phyloP scores from a whole-genome alignment of 495 filamentous ascomycete species.

The Penicillium odoratum region DNA sequence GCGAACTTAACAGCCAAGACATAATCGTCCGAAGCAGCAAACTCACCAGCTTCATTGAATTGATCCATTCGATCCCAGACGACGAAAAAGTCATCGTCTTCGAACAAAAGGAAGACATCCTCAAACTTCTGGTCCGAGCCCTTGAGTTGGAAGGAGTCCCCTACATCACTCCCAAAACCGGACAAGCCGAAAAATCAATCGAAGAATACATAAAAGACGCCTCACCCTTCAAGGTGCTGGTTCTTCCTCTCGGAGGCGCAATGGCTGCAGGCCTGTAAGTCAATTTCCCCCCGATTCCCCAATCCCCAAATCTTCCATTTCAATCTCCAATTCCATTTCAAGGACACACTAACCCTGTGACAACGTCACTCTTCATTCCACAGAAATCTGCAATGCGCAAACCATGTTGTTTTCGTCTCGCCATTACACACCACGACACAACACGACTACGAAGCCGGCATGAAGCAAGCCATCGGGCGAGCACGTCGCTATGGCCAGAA shows the following conservation, averaged over 20 bases:
- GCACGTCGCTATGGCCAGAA: slow-evolving; percentile 65
- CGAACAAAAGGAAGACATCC: slow-evolving; percentile 49
- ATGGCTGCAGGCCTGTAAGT: slow-evolving; percentile 69
- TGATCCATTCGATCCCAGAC: slow-evolving; percentile 41
- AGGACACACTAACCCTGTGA: background rate
- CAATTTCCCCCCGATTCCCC: background rate
- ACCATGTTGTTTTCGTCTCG: slow-evolving; percentile 73
- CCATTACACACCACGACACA: slow-evolving; percentile 58
- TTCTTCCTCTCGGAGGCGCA: slow-evolving; percentile 66
- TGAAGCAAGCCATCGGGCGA: slow-evolving; percentile 74
- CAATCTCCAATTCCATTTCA: background rate
- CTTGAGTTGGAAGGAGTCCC: slow-evolving; percentile 33
- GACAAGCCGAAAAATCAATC: background rate
- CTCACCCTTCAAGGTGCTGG: slow-evolving; percentile 46
- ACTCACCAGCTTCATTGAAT: slow-evolving; percentile 45
- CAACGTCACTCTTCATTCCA: background rate
- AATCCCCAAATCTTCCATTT: background rate
- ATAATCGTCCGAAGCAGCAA: slow-evolving; percentile 41
- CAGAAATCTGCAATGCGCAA: slow-evolving; percentile 75
- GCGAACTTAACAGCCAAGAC: background rate
- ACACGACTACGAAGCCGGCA: slow-evolving; percentile 57
- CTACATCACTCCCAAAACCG: slow-evolving; percentile 15
- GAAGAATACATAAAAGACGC: background rate
- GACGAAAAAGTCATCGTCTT: slow-evolving; percentile 55
- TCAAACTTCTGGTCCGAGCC: slow-evolving; percentile 32